Evolutionary conservation across 1,284 basidiomycete genomes (phyloP).

Genomic region (Trichosporon sp.): DNA sequence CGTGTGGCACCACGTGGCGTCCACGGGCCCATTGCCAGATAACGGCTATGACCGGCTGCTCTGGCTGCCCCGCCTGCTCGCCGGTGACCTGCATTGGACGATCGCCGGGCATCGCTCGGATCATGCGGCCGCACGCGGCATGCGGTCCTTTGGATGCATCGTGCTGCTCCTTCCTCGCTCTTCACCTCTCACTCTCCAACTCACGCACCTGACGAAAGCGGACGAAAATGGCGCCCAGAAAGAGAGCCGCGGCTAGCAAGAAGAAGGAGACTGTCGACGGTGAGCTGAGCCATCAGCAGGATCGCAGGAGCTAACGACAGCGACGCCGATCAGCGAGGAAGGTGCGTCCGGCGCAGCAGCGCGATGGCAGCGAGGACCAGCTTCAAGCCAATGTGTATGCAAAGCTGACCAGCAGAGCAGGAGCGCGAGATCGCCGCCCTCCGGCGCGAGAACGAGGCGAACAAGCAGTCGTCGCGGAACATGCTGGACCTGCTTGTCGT

Average conservation of each 20-base stretch:
- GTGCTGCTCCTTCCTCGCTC: neutral
- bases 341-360: no score
- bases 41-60: neutral
- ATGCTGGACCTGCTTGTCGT: constrained; percentile 34
- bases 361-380: neutral
- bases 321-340: constrained; percentile 21
- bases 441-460: constrained; percentile 23
- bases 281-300: neutral
- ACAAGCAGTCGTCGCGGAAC: constrained; percentile 26
- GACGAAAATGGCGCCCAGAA: constrained; percentile 6
- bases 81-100: no score
- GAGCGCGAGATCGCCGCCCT: constrained; percentile 34
- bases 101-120: no score
- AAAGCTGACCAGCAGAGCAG: constrained; percentile 30
- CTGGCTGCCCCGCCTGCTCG: no score
- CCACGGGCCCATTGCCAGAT: neutral
- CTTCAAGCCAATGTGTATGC: neutral
- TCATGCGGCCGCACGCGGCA: neutral
- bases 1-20: constrained; percentile 2
- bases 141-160: neutral
- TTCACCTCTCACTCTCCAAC: neutral
- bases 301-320: constrained; percentile 10
- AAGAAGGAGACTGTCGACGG: constrained; percentile 9
- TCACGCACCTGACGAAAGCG: neutral
- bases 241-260: neutral